These are phyloP conservation scores for Periconia digitata DNA, from an alignment of 2,329 filamentous ascomycete species.

Conservation along the genomic window DNA sequence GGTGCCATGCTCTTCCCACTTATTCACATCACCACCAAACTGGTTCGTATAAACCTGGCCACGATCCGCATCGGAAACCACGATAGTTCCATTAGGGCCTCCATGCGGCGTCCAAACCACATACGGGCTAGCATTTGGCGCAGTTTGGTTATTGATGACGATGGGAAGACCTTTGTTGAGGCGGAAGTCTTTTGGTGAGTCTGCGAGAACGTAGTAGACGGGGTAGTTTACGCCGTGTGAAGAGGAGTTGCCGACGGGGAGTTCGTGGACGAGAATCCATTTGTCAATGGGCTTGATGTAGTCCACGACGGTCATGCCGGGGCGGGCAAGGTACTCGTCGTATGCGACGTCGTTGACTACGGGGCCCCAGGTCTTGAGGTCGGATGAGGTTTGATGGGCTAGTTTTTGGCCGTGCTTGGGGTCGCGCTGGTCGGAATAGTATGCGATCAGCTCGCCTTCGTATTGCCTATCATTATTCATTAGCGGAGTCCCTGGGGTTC, in stretches of 20 bases:
- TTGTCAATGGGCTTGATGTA: slow-evolving; percentile 21
- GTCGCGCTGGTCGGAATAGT: slow-evolving; percentile 31
- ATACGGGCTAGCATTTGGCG: slow-evolving; percentile 20
- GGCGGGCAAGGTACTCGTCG: slow-evolving; percentile 18
- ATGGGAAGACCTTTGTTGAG: slow-evolving; percentile 15
- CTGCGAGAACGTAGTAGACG: slow-evolving; percentile 24
- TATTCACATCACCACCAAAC: slow-evolving; percentile 15
- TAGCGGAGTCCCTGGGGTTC: neutral
- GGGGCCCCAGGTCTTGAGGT: slow-evolving; percentile 24
- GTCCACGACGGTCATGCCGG: slow-evolving; percentile 25
- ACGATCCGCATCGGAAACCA: slow-evolving; percentile 20
- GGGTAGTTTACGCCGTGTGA: slow-evolving; percentile 21
- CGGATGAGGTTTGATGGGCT: slow-evolving; percentile 19
- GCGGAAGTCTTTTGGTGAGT: slow-evolving; percentile 19
- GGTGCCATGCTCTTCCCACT: slow-evolving; percentile 22
- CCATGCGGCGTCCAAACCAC: slow-evolving; percentile 24
- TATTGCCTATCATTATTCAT: slow-evolving; percentile 12
- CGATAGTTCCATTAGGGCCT: slow-evolving; percentile 23
- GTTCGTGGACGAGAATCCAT: slow-evolving; percentile 26
- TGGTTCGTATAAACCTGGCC: slow-evolving; percentile 21
- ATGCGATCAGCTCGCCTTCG: slow-evolving; percentile 19
- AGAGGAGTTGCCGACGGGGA: slow-evolving; percentile 17
- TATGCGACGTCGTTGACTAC: slow-evolving; percentile 25
- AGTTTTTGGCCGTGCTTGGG: slow-evolving; percentile 27
- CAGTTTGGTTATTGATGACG: slow-evolving; percentile 18